These are phyloP conservation scores for Vigna nakashimae DNA, from an alignment of 306 rosid genomes.

Conservation along the genomic window DNA sequence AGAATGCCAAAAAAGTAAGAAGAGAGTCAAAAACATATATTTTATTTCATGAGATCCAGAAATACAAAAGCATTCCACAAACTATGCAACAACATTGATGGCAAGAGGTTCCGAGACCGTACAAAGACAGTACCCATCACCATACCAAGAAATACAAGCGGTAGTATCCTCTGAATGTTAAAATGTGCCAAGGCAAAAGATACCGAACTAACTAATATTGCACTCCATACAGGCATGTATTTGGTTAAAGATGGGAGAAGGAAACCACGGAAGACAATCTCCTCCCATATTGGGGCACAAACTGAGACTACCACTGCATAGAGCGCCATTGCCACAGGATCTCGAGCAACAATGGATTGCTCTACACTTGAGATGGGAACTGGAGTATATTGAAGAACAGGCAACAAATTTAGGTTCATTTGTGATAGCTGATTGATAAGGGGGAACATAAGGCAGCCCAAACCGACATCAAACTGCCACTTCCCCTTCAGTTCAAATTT, in stretches of 20 bases:
- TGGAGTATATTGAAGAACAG: conserved; percentile 59
- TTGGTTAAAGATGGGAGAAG: conserved; percentile 70
- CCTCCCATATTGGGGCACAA: conserved; percentile 71
- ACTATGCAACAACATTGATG: conserved; percentile 70
- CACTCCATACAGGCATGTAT: conserved; percentile 68
- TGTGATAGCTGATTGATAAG: conserved; percentile 62
- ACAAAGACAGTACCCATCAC: conserved; percentile 64
- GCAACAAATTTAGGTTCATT: conserved; percentile 60
- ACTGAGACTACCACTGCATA: conserved; percentile 66
- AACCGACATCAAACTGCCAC: conserved; percentile 61
- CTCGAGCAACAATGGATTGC: conserved; percentile 67
- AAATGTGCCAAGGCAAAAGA: conserved; percentile 71
- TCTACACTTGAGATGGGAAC: conserved; percentile 65
- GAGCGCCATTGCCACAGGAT: conserved; percentile 69
- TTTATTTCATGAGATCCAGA: conserved; percentile 65
- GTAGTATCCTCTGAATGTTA: conserved; percentile 64
- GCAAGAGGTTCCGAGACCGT: conserved; percentile 64
- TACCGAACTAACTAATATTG: conserved; percentile 63
- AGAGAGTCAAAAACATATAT: not conserved
- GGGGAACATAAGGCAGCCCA: conserved; percentile 72
- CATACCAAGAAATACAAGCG: conserved; percentile 65
- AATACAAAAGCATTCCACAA: conserved; percentile 75
- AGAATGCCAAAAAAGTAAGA: not conserved
- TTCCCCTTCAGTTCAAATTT: conserved; percentile 57
- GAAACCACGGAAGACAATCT: conserved; percentile 69